These are phyloP conservation scores for Cryptococcus amylolentus DNA, from an alignment of 1,284 basidiomycete genomes.

Conservation along the genomic window DNA sequence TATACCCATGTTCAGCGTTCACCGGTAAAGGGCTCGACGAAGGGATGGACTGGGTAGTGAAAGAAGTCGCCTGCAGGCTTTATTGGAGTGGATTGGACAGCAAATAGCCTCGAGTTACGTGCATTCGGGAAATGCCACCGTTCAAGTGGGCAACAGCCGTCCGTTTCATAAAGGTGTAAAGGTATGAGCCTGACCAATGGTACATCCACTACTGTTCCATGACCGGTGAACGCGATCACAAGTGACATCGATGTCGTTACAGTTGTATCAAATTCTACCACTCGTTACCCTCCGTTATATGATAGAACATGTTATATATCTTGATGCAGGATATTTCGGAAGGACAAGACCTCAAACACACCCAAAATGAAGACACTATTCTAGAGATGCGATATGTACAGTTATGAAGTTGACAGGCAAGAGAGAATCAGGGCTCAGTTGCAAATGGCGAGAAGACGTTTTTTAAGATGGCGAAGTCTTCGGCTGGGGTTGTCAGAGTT, in stretches of 20 bases:
- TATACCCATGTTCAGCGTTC: constrained; percentile 86
- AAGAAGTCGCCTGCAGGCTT: constrained; percentile 73
- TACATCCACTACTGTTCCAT: too few species aligned
- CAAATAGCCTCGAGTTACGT: background rate
- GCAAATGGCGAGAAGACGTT: background rate
- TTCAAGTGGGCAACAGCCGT: too few species aligned
- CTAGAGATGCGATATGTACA: too few species aligned
- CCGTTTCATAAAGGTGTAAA: too few species aligned
- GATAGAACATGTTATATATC: background rate
- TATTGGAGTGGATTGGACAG: constrained; percentile 39
- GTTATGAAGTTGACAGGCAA: background rate
- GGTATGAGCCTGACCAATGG: too few species aligned
- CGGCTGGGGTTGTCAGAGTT: constrained; percentile 32
- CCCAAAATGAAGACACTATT: background rate
- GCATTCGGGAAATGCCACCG: too few species aligned
- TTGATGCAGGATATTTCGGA: too few species aligned
- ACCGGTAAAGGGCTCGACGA: constrained; percentile 78
- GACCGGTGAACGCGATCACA: too few species aligned
- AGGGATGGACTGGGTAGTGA: constrained; percentile 92
- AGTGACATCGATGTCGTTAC: too few species aligned
- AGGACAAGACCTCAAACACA: background rate
- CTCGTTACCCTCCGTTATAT: background rate
- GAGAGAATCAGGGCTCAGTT: background rate
- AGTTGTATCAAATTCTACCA: too few species aligned
- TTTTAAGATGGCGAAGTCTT: constrained; percentile 18